phyloP scores from a whole-genome alignment of 495 filamentous ascomycete species.

The Aspergillus mulundensis region DNA sequence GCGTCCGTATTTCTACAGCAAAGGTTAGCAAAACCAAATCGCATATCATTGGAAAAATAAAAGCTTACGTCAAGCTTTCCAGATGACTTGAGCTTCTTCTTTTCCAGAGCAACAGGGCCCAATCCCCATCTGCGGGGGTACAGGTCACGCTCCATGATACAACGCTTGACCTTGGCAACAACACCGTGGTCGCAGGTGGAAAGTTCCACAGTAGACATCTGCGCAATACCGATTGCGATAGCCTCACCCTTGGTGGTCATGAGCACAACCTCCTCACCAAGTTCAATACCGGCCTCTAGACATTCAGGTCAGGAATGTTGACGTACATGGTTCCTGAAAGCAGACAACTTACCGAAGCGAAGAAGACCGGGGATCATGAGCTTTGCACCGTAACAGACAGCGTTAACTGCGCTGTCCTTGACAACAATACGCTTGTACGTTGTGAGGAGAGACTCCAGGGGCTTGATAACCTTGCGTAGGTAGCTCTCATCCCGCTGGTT shows the following conservation, averaged over 20 bases:
- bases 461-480: constrained; percentile 81
- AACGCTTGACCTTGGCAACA: constrained; percentile 95
- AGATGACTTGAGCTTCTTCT: constrained; percentile 98
- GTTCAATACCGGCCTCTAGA: constrained; percentile 76
- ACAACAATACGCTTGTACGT: constrained; percentile 94
- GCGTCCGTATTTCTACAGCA: constrained; percentile 73
- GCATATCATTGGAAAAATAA: background rate
- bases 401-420: constrained; percentile 94
- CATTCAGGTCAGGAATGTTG: background rate
- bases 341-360: constrained; percentile 62
- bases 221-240: constrained; percentile 89
- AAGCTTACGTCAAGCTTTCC: constrained; percentile 85
- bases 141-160: constrained; percentile 97
- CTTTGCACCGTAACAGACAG: constrained; percentile 96
- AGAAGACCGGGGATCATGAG: constrained; percentile 95
- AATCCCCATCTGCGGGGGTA: constrained; percentile 95
- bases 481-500: constrained; percentile 86
- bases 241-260: constrained; percentile 99
- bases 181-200: constrained; percentile 91
- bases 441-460: constrained; percentile 84
- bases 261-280: constrained; percentile 87
- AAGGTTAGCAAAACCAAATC: constrained; percentile 13
- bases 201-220: constrained; percentile 93
- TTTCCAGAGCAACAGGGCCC: constrained; percentile 83
- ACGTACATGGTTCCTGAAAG: background rate